Evolutionary conservation across 495 filamentous ascomycete genomes (phyloP), one percentile per base, ranked within the genome.

Genomic region (Annulohypoxylon moriforme): DNA sequence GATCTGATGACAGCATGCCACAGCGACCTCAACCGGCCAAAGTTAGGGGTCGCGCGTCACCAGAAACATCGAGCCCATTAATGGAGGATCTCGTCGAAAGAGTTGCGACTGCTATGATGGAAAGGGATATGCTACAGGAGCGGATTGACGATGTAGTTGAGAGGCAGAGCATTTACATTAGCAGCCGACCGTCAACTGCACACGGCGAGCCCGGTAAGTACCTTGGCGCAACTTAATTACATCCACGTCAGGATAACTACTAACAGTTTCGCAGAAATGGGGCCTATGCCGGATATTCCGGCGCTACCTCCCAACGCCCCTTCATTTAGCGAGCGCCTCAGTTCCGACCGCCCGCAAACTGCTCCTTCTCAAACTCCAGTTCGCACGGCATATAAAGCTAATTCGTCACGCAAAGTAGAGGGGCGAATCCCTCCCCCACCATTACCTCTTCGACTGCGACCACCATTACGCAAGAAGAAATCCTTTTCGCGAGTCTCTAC

Each of bases 401-500:
- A 73, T 29, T 75, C 75, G 16, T 76, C 73, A 13, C 72, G 76
- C 11, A 75, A 76, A 29, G 64, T 71, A 14, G 69, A 80, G 56
- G 79, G 79, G 11, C 69, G 79, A 6, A 75, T 78, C 11, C 82
- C 85, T n/a, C 84, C 85, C 0, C 86, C 84, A 0, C 86, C 86
- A 6, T 80, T 87, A 3, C 85, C 85, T 0, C 80, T 87, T 14
- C 80, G 85, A 24, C 80, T 86, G 4, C 81, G 83, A 38, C 81
- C 81, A 14, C 83, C 84, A 9, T 74, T 85, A 38, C 77, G 86
- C 33, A 87, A 87, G 75, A 87, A 87, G 81, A 88, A 87, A 66
- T 87, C 84, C 20, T 87, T 88, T 71, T 85, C 84, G 0, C 78
- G 83, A 56, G 84, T 89, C 24, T 87, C 86, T 22, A 82, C 75